Conservation (phyloP, 345 rosid species). For the Aurinia saxatilis region DNA sequence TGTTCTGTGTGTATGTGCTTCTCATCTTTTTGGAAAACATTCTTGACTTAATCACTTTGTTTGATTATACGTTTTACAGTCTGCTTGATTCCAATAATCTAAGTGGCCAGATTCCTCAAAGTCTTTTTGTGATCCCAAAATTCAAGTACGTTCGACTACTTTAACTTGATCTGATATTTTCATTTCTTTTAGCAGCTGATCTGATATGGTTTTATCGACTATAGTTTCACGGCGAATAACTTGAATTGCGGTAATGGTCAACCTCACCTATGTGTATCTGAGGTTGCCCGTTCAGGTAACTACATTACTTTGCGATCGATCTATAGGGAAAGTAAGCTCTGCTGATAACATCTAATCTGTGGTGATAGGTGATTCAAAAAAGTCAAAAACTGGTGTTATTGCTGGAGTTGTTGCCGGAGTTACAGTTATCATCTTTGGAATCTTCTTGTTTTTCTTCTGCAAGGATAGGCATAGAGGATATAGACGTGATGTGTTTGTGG, state of each 20-base stretch:
- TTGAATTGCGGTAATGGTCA: slow-evolving; percentile 52
- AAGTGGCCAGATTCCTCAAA: slow-evolving; percentile 66
- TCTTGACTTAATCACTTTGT: background rate
- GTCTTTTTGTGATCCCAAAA: slow-evolving; percentile 49
- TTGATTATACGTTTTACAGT: slow-evolving; percentile 43
- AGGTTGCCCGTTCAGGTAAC: slow-evolving; percentile 48
- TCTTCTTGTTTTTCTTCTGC: slow-evolving; percentile 46
- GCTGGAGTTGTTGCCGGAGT: slow-evolving; percentile 67
- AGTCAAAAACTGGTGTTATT: slow-evolving; percentile 59
- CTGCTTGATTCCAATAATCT: slow-evolving; percentile 71
- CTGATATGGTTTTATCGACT: slow-evolving; percentile 19
- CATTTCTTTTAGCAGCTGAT: background rate
- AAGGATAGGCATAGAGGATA: slow-evolving; percentile 56
- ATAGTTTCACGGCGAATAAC: slow-evolving; percentile 73
- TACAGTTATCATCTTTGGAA: slow-evolving; percentile 41
- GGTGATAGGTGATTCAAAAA: slow-evolving; percentile 47
- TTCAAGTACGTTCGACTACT: slow-evolving; percentile 57
- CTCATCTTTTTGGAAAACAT: background rate
- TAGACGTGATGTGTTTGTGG: slow-evolving; percentile 78
- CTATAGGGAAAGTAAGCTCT: background rate
- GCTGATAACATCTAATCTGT: background rate
- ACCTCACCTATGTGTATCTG: slow-evolving; percentile 49
- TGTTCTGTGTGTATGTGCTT: background rate
- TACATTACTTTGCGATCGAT: slow-evolving; percentile 3
- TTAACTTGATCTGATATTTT: background rate